These are phyloP conservation scores for Podospora fimiseda DNA, from an alignment of 495 filamentous ascomycete genomes.

Conservation along the genomic window DNA sequence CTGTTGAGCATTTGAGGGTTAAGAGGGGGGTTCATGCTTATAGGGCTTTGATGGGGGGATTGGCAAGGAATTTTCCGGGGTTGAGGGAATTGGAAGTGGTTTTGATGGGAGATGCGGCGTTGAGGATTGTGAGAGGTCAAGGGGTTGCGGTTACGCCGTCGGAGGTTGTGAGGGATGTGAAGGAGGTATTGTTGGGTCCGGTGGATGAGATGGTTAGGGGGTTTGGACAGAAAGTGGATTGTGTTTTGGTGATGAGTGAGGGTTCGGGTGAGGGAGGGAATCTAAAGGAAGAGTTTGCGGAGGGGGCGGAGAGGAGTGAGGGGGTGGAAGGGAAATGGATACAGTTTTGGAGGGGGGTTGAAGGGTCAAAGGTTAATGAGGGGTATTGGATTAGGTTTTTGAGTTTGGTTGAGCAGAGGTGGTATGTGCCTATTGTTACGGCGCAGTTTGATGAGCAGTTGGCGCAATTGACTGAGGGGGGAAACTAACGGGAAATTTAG, in stretches of 20 bases:
- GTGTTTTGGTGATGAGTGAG: background rate
- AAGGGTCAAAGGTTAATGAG: background rate
- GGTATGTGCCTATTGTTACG: no score
- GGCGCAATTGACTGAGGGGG: no score
- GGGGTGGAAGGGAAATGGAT: background rate
- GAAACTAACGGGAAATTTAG: no score
- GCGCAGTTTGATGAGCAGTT: no score
- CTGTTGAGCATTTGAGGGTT: slow-evolving; percentile 9
- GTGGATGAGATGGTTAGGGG: slow-evolving; percentile 6
- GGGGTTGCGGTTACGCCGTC: background rate
- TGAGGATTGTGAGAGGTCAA: background rate
- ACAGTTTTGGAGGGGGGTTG: slow-evolving; percentile 5
- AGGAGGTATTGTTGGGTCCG: background rate
- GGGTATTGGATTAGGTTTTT: slow-evolving; percentile 9
- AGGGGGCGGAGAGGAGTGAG: background rate
- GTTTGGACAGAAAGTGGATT: background rate
- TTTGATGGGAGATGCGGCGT: background rate
- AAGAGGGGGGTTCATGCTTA: slow-evolving; percentile 9
- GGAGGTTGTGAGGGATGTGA: background rate
- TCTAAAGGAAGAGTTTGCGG: background rate
- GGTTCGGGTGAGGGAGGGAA: background rate
- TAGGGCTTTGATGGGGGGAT: background rate
- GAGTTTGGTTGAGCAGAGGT: background rate
- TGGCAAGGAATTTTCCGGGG: slow-evolving; percentile 11
- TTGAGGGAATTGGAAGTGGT: slow-evolving; percentile 5